Evolutionary conservation across 352 stramenopile species (phyloP).

Genomic region (Phytopythium vexans): DNA sequence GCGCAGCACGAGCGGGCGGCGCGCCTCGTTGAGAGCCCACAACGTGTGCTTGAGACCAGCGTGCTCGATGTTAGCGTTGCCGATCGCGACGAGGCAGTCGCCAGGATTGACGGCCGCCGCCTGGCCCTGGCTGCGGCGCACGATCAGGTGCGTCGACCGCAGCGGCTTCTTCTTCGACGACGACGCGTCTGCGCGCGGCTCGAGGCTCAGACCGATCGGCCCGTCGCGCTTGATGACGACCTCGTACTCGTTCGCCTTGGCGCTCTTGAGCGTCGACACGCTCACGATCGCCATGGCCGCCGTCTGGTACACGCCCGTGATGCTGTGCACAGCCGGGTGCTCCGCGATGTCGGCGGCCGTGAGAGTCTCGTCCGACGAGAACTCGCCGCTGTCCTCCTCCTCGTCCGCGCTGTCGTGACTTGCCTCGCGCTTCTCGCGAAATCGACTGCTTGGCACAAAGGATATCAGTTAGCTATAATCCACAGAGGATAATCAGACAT

Average conservation of each 20-base stretch:
- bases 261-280: conserved; percentile 67
- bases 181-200: conserved; percentile 28
- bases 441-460: conserved; percentile 21
- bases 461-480: conserved; percentile 1
- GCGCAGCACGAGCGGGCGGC: conserved; percentile 67
- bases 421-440: conserved; percentile 32
- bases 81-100: conserved; percentile 78
- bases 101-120: conserved; percentile 72
- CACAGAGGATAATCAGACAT: not conserved
- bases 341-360: conserved; percentile 63
- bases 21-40: conserved; percentile 78
- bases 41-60: conserved; percentile 82
- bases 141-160: conserved; percentile 67
- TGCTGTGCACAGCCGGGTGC: conserved; percentile 69
- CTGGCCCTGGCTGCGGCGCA: conserved; percentile 69
- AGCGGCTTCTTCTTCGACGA: conserved; percentile 28
- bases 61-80: conserved; percentile 82
- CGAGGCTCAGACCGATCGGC: conserved; percentile 57
- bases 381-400: conserved; percentile 38
- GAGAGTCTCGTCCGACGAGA: conserved; percentile 67
- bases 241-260: conserved; percentile 83
- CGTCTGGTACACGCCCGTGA: conserved; percentile 81
- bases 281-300: conserved; percentile 76
- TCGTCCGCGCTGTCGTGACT: conserved; percentile 40
- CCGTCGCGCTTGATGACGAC: conserved; percentile 59